phyloP scores from a whole-genome alignment of 768 basidiomycete species.

The Neoboletus magnificus region DNA sequence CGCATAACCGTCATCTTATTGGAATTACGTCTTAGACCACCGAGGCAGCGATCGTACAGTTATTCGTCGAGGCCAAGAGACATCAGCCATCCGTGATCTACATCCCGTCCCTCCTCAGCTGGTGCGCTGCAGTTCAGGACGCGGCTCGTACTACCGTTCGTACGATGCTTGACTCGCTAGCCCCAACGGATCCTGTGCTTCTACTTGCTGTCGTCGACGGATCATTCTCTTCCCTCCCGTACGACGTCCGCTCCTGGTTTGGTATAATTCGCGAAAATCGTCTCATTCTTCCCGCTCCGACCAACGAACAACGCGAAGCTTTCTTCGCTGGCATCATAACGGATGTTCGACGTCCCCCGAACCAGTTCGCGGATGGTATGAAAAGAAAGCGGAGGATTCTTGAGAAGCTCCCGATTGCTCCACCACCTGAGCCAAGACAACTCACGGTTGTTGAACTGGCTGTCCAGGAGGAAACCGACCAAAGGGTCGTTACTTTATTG shows the following conservation, averaged over 20 bases:
- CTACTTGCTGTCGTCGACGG: constrained; percentile 89
- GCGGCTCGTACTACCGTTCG: constrained; percentile 80
- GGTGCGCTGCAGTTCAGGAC: constrained; percentile 84
- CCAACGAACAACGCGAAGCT: constrained; percentile 49
- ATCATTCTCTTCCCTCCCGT: constrained; percentile 60
- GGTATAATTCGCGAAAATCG: constrained; percentile 74
- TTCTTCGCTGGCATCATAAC: constrained; percentile 78
- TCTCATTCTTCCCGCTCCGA: constrained; percentile 57
- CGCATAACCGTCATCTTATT: background rate
- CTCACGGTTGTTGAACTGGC: constrained; percentile 82
- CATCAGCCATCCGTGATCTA: constrained; percentile 96
- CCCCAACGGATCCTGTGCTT: constrained; percentile 91
- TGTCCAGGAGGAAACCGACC: constrained; percentile 78
- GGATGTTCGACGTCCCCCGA: constrained; percentile 73
- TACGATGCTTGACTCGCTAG: constrained; percentile 86
- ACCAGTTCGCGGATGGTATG: constrained; percentile 85
- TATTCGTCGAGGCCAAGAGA: constrained; percentile 95
- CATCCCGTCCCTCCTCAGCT: constrained; percentile 83
- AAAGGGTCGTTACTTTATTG: constrained; percentile 71
- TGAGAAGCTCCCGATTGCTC: constrained; percentile 84
- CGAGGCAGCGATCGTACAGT: constrained; percentile 91
- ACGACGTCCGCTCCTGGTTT: constrained; percentile 90
- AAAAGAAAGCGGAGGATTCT: constrained; percentile 79
- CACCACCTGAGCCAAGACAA: constrained; percentile 81
- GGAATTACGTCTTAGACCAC: constrained; percentile 51